Percentiles rank a stretch among this genome's conserved stretches.
phyloP scores from a whole-genome alignment of 208 protist species.

The Spongospora subterranea region DNA sequence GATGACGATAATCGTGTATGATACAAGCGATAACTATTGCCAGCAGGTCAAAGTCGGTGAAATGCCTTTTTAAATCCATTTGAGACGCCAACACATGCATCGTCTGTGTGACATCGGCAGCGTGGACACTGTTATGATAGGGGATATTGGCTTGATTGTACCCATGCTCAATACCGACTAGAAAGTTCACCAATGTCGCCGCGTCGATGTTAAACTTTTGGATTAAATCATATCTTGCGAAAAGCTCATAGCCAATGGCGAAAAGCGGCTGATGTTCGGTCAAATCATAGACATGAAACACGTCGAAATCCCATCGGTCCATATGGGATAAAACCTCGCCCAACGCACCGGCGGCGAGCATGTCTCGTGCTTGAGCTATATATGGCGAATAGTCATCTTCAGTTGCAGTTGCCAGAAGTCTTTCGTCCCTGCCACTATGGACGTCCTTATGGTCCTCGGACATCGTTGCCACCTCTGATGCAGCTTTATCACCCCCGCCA shows the following conservation, averaged over 20 bases:
- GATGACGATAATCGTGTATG: background rate
- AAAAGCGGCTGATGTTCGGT: background rate
- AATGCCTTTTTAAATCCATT: background rate
- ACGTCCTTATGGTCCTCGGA: too few relatives aligned
- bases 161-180: background rate
- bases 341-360: too few relatives aligned
- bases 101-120: background rate
- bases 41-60: background rate
- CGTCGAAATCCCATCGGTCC: background rate
- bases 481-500: too few relatives aligned
- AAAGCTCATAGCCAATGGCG: background rate
- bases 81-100: background rate
- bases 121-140: background rate
- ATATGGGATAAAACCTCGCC: background rate
- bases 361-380: too few relatives aligned
- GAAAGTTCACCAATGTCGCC: background rate
- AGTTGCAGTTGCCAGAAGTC: too few relatives aligned
- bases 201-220: background rate
- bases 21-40: background rate
- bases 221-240: background rate
- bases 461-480: too few relatives aligned
- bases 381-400: too few relatives aligned
- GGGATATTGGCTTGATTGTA: background rate
- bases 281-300: background rate
- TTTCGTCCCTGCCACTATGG: too few relatives aligned